Percentiles rank a stretch among this genome's conserved stretches.
Evolutionary conservation across 2,329 filamentous ascomycete species (phyloP).

Genomic region (Talaromyces amestolkiae): DNA sequence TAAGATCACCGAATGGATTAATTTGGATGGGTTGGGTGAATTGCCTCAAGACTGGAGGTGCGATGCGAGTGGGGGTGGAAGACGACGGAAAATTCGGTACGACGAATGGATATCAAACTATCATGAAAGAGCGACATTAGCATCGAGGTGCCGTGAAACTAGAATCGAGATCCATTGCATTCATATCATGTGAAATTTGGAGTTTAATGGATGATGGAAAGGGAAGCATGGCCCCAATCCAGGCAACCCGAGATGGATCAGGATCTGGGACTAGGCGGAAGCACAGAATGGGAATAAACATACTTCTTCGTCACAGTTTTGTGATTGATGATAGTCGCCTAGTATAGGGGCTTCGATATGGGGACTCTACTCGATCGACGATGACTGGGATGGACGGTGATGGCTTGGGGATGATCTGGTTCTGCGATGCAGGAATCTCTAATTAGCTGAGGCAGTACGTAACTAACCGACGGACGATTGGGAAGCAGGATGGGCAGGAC

Average conservation of each 20-base stretch:
- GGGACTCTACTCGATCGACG: slow-evolving; percentile 24
- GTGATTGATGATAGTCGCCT: slow-evolving; percentile 33
- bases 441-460: slow-evolving; percentile 28
- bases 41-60: slow-evolving; percentile 16
- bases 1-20: slow-evolving; percentile 19
- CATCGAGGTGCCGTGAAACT: not conserved
- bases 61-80: slow-evolving; percentile 34
- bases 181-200: not conserved
- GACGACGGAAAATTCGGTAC: slow-evolving; percentile 30
- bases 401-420: slow-evolving; percentile 36
- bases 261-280: slow-evolving; percentile 28
- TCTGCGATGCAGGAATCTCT: slow-evolving; percentile 28
- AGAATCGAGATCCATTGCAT: not conserved
- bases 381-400: slow-evolving; percentile 27
- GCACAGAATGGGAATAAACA: slow-evolving; percentile 34
- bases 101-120: slow-evolving; percentile 12
- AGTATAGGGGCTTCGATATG: slow-evolving; percentile 18
- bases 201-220: not conserved
- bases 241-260: slow-evolving; percentile 12
- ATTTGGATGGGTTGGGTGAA: slow-evolving; percentile 30
- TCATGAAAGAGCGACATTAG: not conserved
- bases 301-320: slow-evolving; percentile 33
- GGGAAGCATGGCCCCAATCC: not conserved
- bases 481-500: slow-evolving; percentile 21
- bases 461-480: slow-evolving; percentile 13